These are phyloP conservation scores for Candida silvicultrix DNA, from an alignment of 805 yeast species.

Conservation along the genomic window DNA sequence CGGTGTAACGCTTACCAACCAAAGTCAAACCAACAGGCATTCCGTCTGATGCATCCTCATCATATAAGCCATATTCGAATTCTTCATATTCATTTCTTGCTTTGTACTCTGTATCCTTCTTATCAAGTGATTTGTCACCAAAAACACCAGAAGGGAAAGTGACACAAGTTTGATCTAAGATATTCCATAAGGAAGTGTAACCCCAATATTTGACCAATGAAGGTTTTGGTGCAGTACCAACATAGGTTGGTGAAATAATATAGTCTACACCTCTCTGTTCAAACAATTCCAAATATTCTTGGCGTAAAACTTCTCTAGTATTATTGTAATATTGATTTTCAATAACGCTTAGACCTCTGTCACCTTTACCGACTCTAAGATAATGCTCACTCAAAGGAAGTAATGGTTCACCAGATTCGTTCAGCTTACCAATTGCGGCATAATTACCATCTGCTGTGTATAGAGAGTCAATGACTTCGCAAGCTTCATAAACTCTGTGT, in stretches of 20 bases:
- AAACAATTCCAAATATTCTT: slow-evolving; percentile 48
- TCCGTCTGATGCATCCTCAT: slow-evolving; percentile 45
- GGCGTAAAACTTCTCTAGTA: slow-evolving; percentile 52
- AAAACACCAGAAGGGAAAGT: slow-evolving; percentile 53
- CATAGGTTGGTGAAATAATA: slow-evolving; percentile 61
- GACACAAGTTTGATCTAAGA: slow-evolving; percentile 65
- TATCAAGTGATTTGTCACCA: slow-evolving; percentile 42
- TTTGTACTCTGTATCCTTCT: slow-evolving; percentile 28
- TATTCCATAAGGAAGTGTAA: slow-evolving; percentile 68
- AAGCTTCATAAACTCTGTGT: slow-evolving; percentile 50
- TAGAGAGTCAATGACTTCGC: slow-evolving; percentile 47
- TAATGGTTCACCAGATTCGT: slow-evolving; percentile 65
- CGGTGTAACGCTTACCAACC: slow-evolving; percentile 43
- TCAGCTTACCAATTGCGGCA: slow-evolving; percentile 44
- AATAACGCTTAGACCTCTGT: slow-evolving; percentile 34
- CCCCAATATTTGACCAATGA: slow-evolving; percentile 70
- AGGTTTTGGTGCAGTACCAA: slow-evolving; percentile 66
- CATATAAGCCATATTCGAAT: slow-evolving; percentile 22
- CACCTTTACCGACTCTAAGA: slow-evolving; percentile 53
- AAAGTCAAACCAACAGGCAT: slow-evolving; percentile 47
- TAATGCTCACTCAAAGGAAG: slow-evolving; percentile 57
- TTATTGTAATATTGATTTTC: slow-evolving; percentile 52
- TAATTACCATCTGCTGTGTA: slow-evolving; percentile 67
- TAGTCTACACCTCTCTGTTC: slow-evolving; percentile 54
- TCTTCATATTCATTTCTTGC: slow-evolving; percentile 26